Evolutionary conservation across 2,329 filamentous ascomycete genomes (phyloP).

Genomic region (Aureobasidium lini): DNA sequence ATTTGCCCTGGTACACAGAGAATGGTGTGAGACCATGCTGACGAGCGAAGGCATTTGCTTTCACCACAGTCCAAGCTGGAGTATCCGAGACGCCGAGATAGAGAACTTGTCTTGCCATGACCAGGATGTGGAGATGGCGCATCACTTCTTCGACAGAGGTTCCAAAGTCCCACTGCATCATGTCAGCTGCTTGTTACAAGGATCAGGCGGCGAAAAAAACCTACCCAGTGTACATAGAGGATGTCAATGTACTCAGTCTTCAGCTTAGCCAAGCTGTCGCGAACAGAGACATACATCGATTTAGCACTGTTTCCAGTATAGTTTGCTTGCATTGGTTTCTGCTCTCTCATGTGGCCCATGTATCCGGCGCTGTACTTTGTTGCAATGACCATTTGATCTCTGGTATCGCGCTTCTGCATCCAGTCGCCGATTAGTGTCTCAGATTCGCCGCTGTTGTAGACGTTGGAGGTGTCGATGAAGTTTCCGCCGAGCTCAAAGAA

Average conservation of each 20-base stretch:
- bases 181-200: background rate
- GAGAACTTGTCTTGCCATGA: conserved; percentile 34
- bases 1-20: conserved; percentile 35
- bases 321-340: conserved; percentile 30
- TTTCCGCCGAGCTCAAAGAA: conserved; percentile 60
- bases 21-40: conserved; percentile 33
- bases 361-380: conserved; percentile 62
- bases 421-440: conserved; percentile 64
- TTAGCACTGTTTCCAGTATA: conserved; percentile 38
- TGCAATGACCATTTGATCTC: conserved; percentile 62
- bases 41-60: conserved; percentile 29
- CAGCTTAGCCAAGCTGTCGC: conserved; percentile 40
- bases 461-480: conserved; percentile 65
- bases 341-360: conserved; percentile 24
- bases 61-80: conserved; percentile 31
- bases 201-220: conserved; percentile 10
- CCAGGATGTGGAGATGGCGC: conserved; percentile 35
- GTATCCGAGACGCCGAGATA: conserved; percentile 40
- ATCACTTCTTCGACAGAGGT: conserved; percentile 38
- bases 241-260: conserved; percentile 38
- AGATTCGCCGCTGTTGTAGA: conserved; percentile 58
- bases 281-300: conserved; percentile 36
- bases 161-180: conserved; percentile 32
- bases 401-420: conserved; percentile 57
- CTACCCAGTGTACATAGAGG: conserved; percentile 35